Evolutionary conservation across 2,329 filamentous ascomycete genomes (phyloP), one percentile per base, ranked within the genome.

Genomic region (Penicillium rolfsii): DNA sequence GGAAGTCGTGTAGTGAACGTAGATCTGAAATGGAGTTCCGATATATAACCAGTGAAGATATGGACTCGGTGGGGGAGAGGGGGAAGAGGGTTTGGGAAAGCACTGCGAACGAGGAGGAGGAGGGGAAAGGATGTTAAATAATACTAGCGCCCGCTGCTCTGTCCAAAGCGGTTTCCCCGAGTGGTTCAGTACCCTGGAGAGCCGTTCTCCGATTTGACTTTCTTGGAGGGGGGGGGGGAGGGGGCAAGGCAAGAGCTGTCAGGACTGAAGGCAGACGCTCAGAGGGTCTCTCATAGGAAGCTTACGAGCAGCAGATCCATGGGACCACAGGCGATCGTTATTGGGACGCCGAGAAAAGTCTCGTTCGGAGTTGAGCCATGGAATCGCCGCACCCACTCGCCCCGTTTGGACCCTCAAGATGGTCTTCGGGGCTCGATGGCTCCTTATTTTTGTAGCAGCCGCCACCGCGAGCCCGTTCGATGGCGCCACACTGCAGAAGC

Each of bases 311-410:
- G 52, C 36, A 50, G 46, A 65, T 65, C 67, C 67, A 68, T 61
- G 67, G 67, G 57, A 57, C 62, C 36, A 11, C 11, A 58, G 61
- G 38, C 61, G 66, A 69, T 68, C 67, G 59, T 53, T 64, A 65
- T 61, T 66, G 66, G 65, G 61, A 60, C 40, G 50, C 59, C 53
- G 48, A 49, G 49, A 60, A 68, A 69, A 67, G 63, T 66, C 62
- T 63, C 53, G 19, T 59, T 46, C 35, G 55, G 46, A 16, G 12
- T 46, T 7, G 57, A 61, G 22, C 64, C 64, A 65, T 65, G 64
- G 64, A 58, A 38, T 12, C 52, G 61, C 52, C 46, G 38, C 38
- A 41, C 53, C 30, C 30, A 46, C 28, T 46, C 16, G 28, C 30
- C 41, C 38, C 26, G 28, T 36, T 11, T 26, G 38, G 43, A 14